These are phyloP conservation scores for Fomitopsis pinicola DNA, from an alignment of 1,284 basidiomycete species.

Conservation along the genomic window DNA sequence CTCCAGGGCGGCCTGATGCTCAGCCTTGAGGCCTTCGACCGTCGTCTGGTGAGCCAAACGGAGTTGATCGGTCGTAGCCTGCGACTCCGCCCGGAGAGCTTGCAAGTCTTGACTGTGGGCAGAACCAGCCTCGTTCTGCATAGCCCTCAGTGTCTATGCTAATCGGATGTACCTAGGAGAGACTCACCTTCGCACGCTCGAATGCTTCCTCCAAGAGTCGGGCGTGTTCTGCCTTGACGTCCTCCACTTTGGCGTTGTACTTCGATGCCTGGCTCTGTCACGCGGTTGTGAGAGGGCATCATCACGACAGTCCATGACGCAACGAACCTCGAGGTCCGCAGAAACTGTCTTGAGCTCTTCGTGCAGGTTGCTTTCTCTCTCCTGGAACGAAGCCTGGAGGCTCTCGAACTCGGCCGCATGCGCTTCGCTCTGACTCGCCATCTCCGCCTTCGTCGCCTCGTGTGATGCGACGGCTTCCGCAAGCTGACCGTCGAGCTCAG, in stretches of 20 bases:
- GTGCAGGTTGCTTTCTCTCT: conserved; percentile 51
- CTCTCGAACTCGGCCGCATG: conserved; percentile 45
- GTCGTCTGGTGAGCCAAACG: conserved; percentile 54
- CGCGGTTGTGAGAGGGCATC: neutral
- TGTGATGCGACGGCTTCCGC: conserved; percentile 38
- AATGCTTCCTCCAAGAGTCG: conserved; percentile 64
- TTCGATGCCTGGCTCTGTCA: conserved; percentile 62
- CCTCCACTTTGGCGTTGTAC: conserved; percentile 63
- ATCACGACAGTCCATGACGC: neutral
- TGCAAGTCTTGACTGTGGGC: conserved; percentile 69
- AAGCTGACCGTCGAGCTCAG: conserved; percentile 44
- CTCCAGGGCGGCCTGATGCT: conserved; percentile 56
- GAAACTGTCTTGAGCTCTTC: conserved; percentile 55
- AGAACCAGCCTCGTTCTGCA: conserved; percentile 61
- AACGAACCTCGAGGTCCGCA: conserved; percentile 58
- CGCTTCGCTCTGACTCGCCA: conserved; percentile 25
- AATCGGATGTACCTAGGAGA: neutral
- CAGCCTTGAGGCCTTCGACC: conserved; percentile 55
- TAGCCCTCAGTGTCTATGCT: neutral
- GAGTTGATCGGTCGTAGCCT: conserved; percentile 64
- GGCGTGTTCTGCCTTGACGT: conserved; percentile 65
- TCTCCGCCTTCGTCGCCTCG: conserved; percentile 39
- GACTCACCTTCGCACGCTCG: conserved; percentile 66
- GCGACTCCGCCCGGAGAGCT: conserved; percentile 59
- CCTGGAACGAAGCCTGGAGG: conserved; percentile 39